phyloP scores from a whole-genome alignment of 164 flowering plant genomes.

The Litsea cubeba region DNA sequence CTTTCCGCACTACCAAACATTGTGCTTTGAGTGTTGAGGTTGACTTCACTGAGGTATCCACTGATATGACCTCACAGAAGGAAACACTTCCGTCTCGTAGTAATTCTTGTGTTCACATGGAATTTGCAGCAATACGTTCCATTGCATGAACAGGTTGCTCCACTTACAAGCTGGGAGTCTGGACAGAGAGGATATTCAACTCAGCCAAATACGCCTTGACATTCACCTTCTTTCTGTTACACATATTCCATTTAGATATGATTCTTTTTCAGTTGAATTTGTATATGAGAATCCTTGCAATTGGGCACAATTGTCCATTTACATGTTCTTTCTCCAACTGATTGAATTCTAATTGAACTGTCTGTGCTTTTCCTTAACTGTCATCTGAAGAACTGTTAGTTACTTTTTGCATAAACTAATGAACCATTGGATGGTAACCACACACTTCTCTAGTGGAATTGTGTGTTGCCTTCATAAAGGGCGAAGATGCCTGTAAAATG shows the following conservation, averaged over 20 bases:
- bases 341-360: conserved; percentile 3
- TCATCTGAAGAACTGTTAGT: neutral
- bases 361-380: neutral
- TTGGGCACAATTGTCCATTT: conserved; percentile 5
- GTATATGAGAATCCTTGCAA: conserved; percentile 4
- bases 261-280: conserved; percentile 10
- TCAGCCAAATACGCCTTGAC: conserved; percentile 27
- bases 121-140: conserved; percentile 69
- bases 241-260: neutral
- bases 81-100: neutral
- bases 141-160: conserved; percentile 57
- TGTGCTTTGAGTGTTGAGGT: neutral
- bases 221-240: neutral
- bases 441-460: neutral
- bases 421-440: neutral
- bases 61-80: neutral
- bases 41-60: neutral
- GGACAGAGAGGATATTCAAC: conserved; percentile 51
- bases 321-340: neutral
- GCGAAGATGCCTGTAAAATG: neutral
- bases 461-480: conserved; percentile 2
- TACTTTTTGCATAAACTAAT: neutral
- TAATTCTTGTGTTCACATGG: conserved; percentile 3
- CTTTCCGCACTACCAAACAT: neutral
- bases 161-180: conserved; percentile 76